phyloP scores from a whole-genome alignment of 352 stramenopile species.

The Phytophthora citrophthora region DNA sequence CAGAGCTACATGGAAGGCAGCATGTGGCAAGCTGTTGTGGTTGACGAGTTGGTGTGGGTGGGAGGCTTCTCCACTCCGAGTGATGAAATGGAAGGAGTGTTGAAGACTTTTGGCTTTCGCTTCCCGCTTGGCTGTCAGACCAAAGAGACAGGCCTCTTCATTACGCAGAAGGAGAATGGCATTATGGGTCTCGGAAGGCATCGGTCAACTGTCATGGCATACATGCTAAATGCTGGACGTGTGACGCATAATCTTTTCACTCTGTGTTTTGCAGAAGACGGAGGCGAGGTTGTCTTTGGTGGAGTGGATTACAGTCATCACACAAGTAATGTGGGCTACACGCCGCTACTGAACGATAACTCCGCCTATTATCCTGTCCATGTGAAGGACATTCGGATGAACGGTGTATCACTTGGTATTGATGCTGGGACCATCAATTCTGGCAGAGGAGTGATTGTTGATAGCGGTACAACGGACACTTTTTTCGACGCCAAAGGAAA shows the following conservation, averaged over 20 bases:
- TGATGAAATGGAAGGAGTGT: constrained; percentile 50
- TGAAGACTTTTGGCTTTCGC: constrained; percentile 71
- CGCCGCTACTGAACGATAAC: constrained; percentile 52
- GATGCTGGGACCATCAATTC: constrained; percentile 55
- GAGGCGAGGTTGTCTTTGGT: constrained; percentile 81
- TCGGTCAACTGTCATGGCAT: constrained; percentile 66
- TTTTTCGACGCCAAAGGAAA: constrained; percentile 67
- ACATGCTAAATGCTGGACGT: constrained; percentile 65
- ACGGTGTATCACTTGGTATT: constrained; percentile 58
- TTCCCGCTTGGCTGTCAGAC: constrained; percentile 85
- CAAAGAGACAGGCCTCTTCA: constrained; percentile 84
- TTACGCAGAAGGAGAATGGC: constrained; percentile 89
- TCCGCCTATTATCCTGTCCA: constrained; percentile 82
- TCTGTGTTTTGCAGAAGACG: constrained; percentile 75
- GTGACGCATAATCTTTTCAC: constrained; percentile 78
- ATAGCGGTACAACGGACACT: constrained; percentile 87
- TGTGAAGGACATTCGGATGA: constrained; percentile 79
- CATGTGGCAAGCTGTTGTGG: constrained; percentile 83
- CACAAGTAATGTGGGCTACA: constrained; percentile 66
- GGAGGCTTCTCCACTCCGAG: constrained; percentile 57
- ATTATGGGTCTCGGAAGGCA: constrained; percentile 90
- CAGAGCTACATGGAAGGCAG: constrained; percentile 90
- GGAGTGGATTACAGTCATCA: constrained; percentile 82
- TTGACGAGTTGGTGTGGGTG: constrained; percentile 85
- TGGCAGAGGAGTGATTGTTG: constrained; percentile 82